phyloP scores from a whole-genome alignment of 225 moss, liverwort and hornwort genomes.

The Anthoceros angustus region DNA sequence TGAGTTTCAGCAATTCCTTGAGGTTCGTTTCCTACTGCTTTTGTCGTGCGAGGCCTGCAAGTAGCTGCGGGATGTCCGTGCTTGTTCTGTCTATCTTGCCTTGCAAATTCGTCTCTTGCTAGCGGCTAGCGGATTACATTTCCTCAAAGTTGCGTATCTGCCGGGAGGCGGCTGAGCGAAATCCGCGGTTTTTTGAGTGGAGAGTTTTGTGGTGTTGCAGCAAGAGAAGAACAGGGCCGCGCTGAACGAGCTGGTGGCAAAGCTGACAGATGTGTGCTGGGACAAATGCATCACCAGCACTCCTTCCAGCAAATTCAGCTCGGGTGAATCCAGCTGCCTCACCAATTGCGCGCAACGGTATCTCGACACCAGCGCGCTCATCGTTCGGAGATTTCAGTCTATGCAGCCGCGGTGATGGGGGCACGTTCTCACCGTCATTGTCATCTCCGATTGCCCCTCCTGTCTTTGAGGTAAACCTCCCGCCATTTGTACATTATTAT shows the following conservation, averaged over 20 bases:
- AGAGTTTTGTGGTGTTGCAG: slow-evolving; percentile 19
- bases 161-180: too few species aligned
- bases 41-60: not conserved
- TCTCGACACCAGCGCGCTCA: slow-evolving; percentile 83
- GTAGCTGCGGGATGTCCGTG: not conserved
- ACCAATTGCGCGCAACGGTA: slow-evolving; percentile 90
- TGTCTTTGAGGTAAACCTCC: too few species aligned
- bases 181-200: not conserved
- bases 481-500: too few species aligned
- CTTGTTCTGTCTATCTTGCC: not conserved
- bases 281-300: slow-evolving; percentile 95
- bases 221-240: slow-evolving; percentile 97
- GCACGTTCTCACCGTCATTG: not conserved
- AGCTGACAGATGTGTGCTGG: slow-evolving; percentile 94
- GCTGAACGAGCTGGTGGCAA: slow-evolving; percentile 93
- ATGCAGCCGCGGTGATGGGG: slow-evolving; percentile 41
- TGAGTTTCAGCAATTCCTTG: not conserved
- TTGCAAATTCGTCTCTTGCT: too few species aligned
- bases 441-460: not conserved
- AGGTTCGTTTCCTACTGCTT: not conserved
- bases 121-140: too few species aligned
- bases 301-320: slow-evolving; percentile 90
- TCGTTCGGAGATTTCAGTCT: slow-evolving; percentile 83
- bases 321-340: slow-evolving; percentile 74
- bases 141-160: too few species aligned